Evolutionary conservation across 768 basidiomycete species (phyloP).

Genomic region (Roridomyces roridus): DNA sequence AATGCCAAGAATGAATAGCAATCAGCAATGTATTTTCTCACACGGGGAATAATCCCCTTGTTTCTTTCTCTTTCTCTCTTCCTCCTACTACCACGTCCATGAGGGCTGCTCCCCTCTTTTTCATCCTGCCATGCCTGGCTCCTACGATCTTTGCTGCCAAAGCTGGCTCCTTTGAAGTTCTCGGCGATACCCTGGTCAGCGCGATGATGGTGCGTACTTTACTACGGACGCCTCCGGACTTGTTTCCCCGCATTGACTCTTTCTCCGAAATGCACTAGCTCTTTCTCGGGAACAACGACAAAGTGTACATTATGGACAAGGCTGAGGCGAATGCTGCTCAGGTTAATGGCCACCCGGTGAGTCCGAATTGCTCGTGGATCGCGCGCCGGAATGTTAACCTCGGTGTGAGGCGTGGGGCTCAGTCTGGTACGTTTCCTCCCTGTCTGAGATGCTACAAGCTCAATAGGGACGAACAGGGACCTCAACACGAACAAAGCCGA

Average conservation of each 20-base stretch:
- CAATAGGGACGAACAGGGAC: conserved; percentile 50
- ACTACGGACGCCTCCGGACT: too few species aligned
- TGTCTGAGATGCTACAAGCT: background rate
- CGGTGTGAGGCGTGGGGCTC: conserved; percentile 69
- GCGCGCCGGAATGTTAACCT: conserved; percentile 48
- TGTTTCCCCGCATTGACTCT: background rate
- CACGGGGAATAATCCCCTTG: too few species aligned
- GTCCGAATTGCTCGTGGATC: background rate
- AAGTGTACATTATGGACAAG: conserved; percentile 85
- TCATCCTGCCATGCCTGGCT: too few species aligned
- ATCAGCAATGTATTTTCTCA: too few species aligned
- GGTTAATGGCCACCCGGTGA: background rate
- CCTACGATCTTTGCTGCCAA: conserved; percentile 8
- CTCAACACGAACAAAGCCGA: conserved; percentile 60
- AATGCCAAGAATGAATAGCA: too few species aligned
- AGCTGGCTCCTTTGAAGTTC: conserved; percentile 51
- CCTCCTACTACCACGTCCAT: too few species aligned
- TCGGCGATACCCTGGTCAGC: conserved; percentile 36
- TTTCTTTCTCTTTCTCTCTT: too few species aligned
- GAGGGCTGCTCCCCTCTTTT: too few species aligned
- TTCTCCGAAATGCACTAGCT: too few species aligned
- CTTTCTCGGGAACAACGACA: conserved; percentile 81
- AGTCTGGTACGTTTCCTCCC: conserved; percentile 54
- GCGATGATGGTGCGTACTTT: conserved; percentile 26
- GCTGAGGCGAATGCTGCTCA: conserved; percentile 54